Percentiles rank a stretch among this genome's conserved stretches.
Conservation (phyloP, 2,329 filamentous ascomycete genomes). For the Tolypocladium paradoxum region DNA sequence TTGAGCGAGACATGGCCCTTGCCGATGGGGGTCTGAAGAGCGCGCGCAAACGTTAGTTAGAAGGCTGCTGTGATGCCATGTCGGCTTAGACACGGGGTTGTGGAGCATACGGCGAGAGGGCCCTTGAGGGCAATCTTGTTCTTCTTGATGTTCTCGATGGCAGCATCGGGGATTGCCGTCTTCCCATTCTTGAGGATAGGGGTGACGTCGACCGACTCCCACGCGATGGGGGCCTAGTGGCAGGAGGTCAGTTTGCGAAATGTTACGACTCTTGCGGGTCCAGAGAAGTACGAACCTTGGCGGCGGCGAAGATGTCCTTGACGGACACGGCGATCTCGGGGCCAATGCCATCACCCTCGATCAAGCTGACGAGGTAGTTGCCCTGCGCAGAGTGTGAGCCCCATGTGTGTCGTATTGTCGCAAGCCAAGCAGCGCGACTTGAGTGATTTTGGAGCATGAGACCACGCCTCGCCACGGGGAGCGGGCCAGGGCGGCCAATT, state of each 20-base stretch:
- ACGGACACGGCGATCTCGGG: conserved; percentile 96
- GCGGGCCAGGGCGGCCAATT: not conserved
- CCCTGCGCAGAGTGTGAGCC: conserved; percentile 43
- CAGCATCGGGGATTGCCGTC: conserved; percentile 85
- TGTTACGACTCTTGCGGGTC: not conserved
- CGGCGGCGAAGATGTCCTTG: conserved; percentile 96
- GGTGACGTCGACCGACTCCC: conserved; percentile 95
- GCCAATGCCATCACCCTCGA: conserved; percentile 98
- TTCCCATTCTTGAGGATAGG: conserved; percentile 89
- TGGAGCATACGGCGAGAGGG: conserved; percentile 69
- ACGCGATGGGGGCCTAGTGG: conserved; percentile 72
- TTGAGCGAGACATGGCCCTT: conserved; percentile 99
- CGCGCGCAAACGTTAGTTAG: not conserved
- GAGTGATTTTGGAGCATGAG: conserved; percentile 31
- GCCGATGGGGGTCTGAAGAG: conserved; percentile 71
- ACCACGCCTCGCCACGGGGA: not conserved
- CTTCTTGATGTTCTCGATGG: conserved; percentile 84
- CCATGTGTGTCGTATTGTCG: not conserved
- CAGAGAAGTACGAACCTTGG: conserved; percentile 53
- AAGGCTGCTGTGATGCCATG: not conserved
- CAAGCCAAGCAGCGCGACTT: conserved; percentile 11
- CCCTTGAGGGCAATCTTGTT: conserved; percentile 99
- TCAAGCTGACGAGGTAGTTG: conserved; percentile 91
- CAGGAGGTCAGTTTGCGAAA: not conserved
- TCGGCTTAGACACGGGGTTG: not conserved